Percentiles rank a stretch among this genome's conserved stretches.
Conservation (phyloP, 352 stramenopile genomes). For the Elongisporangium anandrum region DNA sequence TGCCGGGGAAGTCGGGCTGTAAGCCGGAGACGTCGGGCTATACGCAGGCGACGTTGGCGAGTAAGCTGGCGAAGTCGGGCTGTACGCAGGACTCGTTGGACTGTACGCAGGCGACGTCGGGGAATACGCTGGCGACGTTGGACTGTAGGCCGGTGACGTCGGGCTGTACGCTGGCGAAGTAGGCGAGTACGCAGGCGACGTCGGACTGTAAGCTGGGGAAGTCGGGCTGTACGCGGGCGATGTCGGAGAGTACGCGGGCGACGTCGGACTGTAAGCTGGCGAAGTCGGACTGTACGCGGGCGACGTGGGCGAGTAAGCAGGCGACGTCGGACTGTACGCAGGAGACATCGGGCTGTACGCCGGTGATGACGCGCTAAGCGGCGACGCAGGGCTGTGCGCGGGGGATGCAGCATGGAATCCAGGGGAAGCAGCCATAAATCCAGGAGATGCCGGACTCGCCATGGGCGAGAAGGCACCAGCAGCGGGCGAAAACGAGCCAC, state of each 20-base stretch:
- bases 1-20: conserved; percentile 59
- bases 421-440: conserved; percentile 65
- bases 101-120: conserved; percentile 84
- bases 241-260: conserved; percentile 72
- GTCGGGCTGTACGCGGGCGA: conserved; percentile 68
- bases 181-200: conserved; percentile 66
- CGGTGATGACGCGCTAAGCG: conserved; percentile 72
- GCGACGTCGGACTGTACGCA: conserved; percentile 80
- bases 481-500: conserved; percentile 87
- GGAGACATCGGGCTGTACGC: conserved; percentile 88
- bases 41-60: conserved; percentile 59
- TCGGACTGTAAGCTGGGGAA: conserved; percentile 68
- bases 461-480: conserved; percentile 83
- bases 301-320: conserved; percentile 51
- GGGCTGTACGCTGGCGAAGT: conserved; percentile 77
- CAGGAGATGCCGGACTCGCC: conserved; percentile 70
- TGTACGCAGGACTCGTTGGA: conserved; percentile 84
- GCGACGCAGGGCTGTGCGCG: conserved; percentile 68
- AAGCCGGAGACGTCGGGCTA: conserved; percentile 54
- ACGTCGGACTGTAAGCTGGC: conserved; percentile 80
- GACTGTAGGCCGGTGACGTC: conserved; percentile 78
- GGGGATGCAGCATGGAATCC: conserved; percentile 80
- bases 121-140: conserved; percentile 87
- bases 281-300: conserved; percentile 75
- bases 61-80: conserved; percentile 65